These are phyloP conservation scores for Flaveria robusta DNA, from an alignment of 129 eudicot species.

Conservation along the genomic window DNA sequence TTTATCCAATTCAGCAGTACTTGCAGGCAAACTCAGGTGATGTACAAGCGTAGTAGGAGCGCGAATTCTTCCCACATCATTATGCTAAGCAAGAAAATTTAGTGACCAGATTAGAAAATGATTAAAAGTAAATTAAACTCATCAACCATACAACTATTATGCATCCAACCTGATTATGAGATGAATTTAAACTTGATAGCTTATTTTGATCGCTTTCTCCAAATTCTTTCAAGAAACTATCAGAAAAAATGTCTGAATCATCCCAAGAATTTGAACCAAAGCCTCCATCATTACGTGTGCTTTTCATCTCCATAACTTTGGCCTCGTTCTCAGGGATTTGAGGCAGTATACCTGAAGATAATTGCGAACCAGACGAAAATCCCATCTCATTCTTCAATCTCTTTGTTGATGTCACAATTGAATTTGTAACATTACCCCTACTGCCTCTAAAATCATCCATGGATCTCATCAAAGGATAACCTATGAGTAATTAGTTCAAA, in stretches of 20 bases:
- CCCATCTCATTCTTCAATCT: slow-evolving; percentile 52
- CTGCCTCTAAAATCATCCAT: slow-evolving; percentile 51
- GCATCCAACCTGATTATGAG: slow-evolving; percentile 59
- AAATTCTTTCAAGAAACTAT: slow-evolving; percentile 55
- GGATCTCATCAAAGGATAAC: slow-evolving; percentile 57
- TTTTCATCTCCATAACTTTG: slow-evolving; percentile 48
- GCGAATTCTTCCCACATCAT: slow-evolving; percentile 47
- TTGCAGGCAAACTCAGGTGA: slow-evolving; percentile 79
- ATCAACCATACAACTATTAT: background rate
- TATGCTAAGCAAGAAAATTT: slow-evolving; percentile 32
- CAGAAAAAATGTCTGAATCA: slow-evolving; percentile 68
- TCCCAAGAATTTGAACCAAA: slow-evolving; percentile 62
- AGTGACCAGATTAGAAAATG: background rate
- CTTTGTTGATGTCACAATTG: slow-evolving; percentile 52
- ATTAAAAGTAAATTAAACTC: background rate
- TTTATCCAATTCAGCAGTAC: slow-evolving; percentile 61
- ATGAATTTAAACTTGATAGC: slow-evolving; percentile 42
- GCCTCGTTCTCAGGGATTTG: slow-evolving; percentile 49
- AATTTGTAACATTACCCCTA: slow-evolving; percentile 43
- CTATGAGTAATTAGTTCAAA: slow-evolving; percentile 43
- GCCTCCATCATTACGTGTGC: slow-evolving; percentile 30
- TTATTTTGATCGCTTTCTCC: slow-evolving; percentile 48
- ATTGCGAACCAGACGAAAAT: slow-evolving; percentile 40
- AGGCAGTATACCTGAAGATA: slow-evolving; percentile 48
- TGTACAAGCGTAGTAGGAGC: slow-evolving; percentile 61